Conservation (phyloP, 177 flowering plant genomes). For the Vitis hybrid region DNA sequence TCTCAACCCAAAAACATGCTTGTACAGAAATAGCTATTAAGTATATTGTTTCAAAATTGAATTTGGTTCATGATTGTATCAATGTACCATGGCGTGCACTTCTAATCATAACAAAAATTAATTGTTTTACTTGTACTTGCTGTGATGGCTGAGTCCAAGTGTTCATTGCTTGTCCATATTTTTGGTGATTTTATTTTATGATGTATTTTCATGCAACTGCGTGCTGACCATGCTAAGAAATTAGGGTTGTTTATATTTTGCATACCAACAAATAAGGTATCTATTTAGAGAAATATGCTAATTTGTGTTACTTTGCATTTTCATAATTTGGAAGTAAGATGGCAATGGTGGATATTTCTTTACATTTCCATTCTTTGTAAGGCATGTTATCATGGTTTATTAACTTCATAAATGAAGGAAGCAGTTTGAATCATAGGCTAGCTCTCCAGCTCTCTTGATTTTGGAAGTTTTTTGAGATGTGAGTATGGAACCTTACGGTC, state of each 20-base stretch:
- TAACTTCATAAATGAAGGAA: background rate
- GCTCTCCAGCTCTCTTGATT: background rate
- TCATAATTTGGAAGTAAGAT: no score
- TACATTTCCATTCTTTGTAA: no score
- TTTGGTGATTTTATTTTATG: no score
- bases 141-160: no score
- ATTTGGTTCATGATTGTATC: background rate
- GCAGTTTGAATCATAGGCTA: background rate
- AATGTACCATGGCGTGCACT: background rate
- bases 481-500: background rate
- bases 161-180: no score
- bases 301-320: no score
- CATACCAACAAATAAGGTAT: no score
- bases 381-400: background rate
- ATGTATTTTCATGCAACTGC: no score
- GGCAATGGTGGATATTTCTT: no score
- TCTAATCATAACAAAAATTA: background rate
- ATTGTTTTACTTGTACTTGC: background rate
- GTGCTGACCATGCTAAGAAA: background rate
- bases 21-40: no score
- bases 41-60: no score
- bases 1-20: background rate
- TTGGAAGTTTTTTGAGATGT: background rate
- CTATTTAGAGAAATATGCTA: no score
- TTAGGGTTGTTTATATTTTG: background rate